Conservation (phyloP, 371 early-diverging fungal species). For the Saksenaea oblongispora region DNA sequence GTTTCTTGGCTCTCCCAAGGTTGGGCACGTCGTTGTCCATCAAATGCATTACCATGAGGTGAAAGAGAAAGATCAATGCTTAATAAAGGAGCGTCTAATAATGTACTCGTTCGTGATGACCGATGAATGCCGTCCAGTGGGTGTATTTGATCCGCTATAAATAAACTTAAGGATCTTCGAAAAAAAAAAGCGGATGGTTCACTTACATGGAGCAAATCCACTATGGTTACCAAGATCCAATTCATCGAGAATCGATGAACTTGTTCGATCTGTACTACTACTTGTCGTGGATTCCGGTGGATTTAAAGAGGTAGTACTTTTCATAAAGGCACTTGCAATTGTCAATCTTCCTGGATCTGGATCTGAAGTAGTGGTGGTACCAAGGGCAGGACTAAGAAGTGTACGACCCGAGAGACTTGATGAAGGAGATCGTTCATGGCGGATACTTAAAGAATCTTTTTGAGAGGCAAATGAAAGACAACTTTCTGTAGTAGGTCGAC, state of each 20-base stretch:
- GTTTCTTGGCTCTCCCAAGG: conserved; percentile 54
- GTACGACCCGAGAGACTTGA: conserved; percentile 16
- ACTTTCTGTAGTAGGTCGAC: background rate
- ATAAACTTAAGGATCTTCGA: background rate
- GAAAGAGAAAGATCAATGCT: conserved; percentile 16
- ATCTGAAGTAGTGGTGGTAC: conserved; percentile 4
- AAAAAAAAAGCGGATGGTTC: background rate
- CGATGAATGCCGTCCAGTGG: conserved; percentile 11
- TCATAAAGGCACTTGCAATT: conserved; percentile 39
- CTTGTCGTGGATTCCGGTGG: conserved; percentile 6
- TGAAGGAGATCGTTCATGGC: conserved; percentile 13
- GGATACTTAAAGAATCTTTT: background rate
- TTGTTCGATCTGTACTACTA: background rate
- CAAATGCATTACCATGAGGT: conserved; percentile 7
- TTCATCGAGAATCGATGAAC: conserved; percentile 20
- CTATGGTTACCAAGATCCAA: conserved; percentile 9
- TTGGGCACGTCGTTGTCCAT: conserved; percentile 12
- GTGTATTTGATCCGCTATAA: conserved; percentile 9
- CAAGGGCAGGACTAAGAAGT: background rate
- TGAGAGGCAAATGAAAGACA: background rate
- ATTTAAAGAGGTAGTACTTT: conserved; percentile 2
- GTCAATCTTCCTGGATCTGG: conserved; percentile 30
- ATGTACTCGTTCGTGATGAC: conserved; percentile 2
- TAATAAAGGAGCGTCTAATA: conserved; percentile 11
- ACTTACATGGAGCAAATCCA: conserved; percentile 4